Evolutionary conservation across 768 basidiomycete species (phyloP), one percentile per base, ranked within the genome.

Genomic region (Lactifluus rugatus): DNA sequence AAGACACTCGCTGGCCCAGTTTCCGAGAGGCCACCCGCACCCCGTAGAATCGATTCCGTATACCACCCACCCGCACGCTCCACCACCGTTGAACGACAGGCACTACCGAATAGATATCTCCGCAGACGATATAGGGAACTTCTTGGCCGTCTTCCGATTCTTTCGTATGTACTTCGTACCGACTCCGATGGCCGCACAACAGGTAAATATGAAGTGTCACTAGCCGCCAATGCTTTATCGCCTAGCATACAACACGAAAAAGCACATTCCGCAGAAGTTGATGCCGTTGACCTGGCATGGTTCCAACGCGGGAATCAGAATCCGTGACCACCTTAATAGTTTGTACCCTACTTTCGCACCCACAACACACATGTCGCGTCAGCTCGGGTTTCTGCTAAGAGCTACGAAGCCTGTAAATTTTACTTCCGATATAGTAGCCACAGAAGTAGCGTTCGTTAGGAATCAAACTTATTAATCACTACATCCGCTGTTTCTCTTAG

Each of bases 61-160:
- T 61, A 58, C 47, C 39, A 10, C 3, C n/a, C 51, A 25, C 16
- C 13, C 16, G 19, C 50, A 14, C 14, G 16, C 14, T 23, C 57
- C 25, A 7, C n/a, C n/a, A 10, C 19, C 6, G 9, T n/a, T 11
- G 49, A 51, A 45, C 34, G 36, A 26, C 44, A 21, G 6, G 6
- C 11, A 23, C 39, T 25, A 21, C 59, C 65, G 11, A 62, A 28
- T 13, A 64, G 71, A 41, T 72, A 69, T 39, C 58, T 81, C 49
- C 73, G 75, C 23, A 71, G 79, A 41, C 73, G 85, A 50, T 89
- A 83, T 61, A 80, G 76, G 52, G 72, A 75, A 25, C 75, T 90
- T n/a, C 72, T 90, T 8, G 73, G 74, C 7, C 76, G 75, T n/a
- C 58, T 83, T 25, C 89, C 89, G 0, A 70, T 81, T 32, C 70